A percentile compares a stretch with the other conserved stretches of the same genome.
Conservation (phyloP, 768 basidiomycete species). For the Sutorius australiensis region DNA sequence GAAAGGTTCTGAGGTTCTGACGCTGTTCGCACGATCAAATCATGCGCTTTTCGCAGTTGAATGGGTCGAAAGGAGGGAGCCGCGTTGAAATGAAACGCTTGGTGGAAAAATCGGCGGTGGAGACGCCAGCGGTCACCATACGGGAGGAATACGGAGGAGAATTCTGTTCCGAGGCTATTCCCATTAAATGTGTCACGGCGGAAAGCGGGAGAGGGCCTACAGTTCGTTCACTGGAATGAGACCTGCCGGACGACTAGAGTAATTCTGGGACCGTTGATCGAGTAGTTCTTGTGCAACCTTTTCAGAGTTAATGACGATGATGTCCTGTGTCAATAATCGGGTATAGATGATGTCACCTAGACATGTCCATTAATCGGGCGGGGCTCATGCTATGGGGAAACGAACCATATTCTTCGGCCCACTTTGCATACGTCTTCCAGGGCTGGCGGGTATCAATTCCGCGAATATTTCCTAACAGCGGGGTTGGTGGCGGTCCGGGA, state of each 20-base stretch:
- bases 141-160: slow-evolving; percentile 22
- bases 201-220: slow-evolving; percentile 5
- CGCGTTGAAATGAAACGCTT: slow-evolving; percentile 32
- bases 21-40: slow-evolving; percentile 27
- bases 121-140: slow-evolving; percentile 29
- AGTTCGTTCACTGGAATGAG: slow-evolving; percentile 16
- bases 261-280: slow-evolving; percentile 19
- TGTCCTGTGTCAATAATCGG: slow-evolving; percentile 21
- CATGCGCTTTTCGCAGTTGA: slow-evolving; percentile 32
- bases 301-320: slow-evolving; percentile 27
- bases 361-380: neutral
- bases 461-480: slow-evolving; percentile 18
- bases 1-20: slow-evolving; percentile 20
- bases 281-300: slow-evolving; percentile 24
- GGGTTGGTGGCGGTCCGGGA: slow-evolving; percentile 22
- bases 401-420: slow-evolving; percentile 20
- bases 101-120: slow-evolving; percentile 35
- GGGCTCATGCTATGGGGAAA: neutral
- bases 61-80: slow-evolving; percentile 28
- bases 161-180: slow-evolving; percentile 23
- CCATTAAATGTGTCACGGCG: neutral
- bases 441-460: slow-evolving; percentile 18
- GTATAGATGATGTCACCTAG: slow-evolving; percentile 23
- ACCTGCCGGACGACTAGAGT: slow-evolving; percentile 23
- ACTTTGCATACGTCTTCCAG: slow-evolving; percentile 22